Percentiles rank a stretch among this genome's conserved stretches.
Conservation (phyloP, 2,329 filamentous ascomycete species). For the Cucurbitaria berberidis region DNA sequence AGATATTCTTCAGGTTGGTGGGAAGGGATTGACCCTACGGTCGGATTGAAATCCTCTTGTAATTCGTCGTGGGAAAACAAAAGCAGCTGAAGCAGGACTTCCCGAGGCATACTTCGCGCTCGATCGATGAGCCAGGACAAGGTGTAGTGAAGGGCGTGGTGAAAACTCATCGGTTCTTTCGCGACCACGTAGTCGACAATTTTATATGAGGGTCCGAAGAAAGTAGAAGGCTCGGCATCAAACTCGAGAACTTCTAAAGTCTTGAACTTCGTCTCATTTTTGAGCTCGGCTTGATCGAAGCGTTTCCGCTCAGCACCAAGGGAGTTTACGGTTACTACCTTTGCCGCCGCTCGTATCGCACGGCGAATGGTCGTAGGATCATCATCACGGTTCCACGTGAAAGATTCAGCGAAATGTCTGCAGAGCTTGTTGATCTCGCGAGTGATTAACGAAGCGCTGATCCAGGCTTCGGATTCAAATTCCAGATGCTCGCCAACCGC, state of each 20-base stretch:
- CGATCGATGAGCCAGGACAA: slow-evolving; percentile 95
- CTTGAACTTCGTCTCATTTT: slow-evolving; percentile 84
- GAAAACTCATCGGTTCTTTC: slow-evolving; percentile 91
- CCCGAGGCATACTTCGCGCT: slow-evolving; percentile 74
- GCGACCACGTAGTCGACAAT: slow-evolving; percentile 84
- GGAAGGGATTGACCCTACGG: slow-evolving; percentile 66
- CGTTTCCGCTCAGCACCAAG: slow-evolving; percentile 85
- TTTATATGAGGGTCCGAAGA: slow-evolving; percentile 58
- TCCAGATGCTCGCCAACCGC: slow-evolving; percentile 96
- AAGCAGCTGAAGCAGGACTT: slow-evolving; percentile 71
- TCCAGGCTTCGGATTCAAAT: slow-evolving; percentile 98
- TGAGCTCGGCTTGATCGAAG: slow-evolving; percentile 87
- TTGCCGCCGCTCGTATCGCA: slow-evolving; percentile 77
- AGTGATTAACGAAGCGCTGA: slow-evolving; percentile 91
- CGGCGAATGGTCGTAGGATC: slow-evolving; percentile 69
- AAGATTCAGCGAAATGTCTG: slow-evolving; percentile 85
- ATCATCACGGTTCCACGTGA: slow-evolving; percentile 70
- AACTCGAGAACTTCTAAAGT: slow-evolving; percentile 79
- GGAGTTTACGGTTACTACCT: slow-evolving; percentile 86
- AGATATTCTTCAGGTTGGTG: slow-evolving; percentile 77
- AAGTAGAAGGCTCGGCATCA: slow-evolving; percentile 55
- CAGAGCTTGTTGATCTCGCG: slow-evolving; percentile 94
- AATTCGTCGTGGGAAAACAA: slow-evolving; percentile 75
- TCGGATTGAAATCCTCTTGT: slow-evolving; percentile 63
- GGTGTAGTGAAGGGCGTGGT: slow-evolving; percentile 95